These are phyloP conservation scores for Microbotryum lychnidis-dioicae DNA, from an alignment of 1,284 basidiomycete species.

Conservation along the genomic window DNA sequence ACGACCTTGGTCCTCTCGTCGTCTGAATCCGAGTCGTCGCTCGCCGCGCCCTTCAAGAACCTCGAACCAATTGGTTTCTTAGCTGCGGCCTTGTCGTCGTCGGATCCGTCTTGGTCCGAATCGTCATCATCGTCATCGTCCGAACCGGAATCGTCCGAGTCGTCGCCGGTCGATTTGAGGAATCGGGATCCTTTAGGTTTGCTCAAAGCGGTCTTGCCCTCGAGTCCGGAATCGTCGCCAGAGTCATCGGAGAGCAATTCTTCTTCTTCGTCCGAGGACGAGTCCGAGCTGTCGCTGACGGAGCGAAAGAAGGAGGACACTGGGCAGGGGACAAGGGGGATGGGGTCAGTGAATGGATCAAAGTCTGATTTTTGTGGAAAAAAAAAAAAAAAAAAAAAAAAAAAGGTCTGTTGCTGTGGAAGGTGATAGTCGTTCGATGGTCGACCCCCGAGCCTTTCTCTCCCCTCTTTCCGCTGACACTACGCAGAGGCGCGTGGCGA, in stretches of 20 bases:
- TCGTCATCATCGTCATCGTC: constrained; percentile 47
- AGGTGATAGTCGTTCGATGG: too few species aligned
- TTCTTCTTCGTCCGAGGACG: constrained; percentile 66
- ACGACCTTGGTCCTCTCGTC: constrained; percentile 66
- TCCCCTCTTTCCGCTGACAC: too few species aligned
- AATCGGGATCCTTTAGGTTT: constrained; percentile 41
- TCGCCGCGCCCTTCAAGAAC: constrained; percentile 47
- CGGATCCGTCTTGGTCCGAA: constrained; percentile 41
- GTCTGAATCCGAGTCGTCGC: constrained; percentile 51
- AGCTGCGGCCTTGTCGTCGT: constrained; percentile 41
- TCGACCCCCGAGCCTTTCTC: too few species aligned
- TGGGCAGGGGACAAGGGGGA: background rate
- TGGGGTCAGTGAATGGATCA: background rate
- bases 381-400: too few species aligned
- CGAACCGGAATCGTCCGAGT: constrained; percentile 39
- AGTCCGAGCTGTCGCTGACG: constrained; percentile 64
- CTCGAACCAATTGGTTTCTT: constrained; percentile 46
- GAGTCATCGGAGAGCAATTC: constrained; percentile 59
- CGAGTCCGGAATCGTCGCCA: constrained; percentile 45
- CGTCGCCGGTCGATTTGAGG: constrained; percentile 38
- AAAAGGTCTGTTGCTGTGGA: too few species aligned
- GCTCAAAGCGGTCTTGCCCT: constrained; percentile 38
- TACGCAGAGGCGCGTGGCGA: too few species aligned
- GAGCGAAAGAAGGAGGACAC: constrained; percentile 86
- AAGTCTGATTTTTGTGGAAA: too few species aligned